These are phyloP conservation scores for Phaseolus lunatus DNA, from an alignment of 306 rosid genomes.

Conservation along the genomic window DNA sequence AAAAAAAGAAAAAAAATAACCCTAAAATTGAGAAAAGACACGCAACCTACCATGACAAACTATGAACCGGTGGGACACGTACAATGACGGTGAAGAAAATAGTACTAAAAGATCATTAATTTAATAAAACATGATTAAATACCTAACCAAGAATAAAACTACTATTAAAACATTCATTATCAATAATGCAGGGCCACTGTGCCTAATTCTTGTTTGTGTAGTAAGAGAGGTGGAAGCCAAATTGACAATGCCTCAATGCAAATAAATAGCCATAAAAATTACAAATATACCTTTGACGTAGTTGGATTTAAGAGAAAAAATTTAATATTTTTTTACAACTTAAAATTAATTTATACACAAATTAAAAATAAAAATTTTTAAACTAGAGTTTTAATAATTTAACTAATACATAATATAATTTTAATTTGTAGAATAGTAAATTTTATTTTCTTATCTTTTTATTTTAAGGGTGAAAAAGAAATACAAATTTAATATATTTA, in stretches of 20 bases:
- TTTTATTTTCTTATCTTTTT: too few relatives aligned
- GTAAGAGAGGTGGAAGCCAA: neutral
- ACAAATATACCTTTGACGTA: too few relatives aligned
- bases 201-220: neutral
- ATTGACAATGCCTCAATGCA: neutral
- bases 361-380: too few relatives aligned
- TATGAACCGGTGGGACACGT: neutral
- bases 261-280: neutral
- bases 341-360: too few relatives aligned
- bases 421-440: too few relatives aligned
- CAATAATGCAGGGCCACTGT: neutral
- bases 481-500: too few relatives aligned
- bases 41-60: neutral
- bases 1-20: neutral
- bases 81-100: neutral
- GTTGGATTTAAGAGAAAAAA: too few relatives aligned
- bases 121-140: slow-evolving; percentile 15
- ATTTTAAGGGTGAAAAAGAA: too few relatives aligned
- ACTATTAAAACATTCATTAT: neutral
- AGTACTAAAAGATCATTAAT: slow-evolving; percentile 3
- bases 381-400: too few relatives aligned
- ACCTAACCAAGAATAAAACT: slow-evolving; percentile 4
- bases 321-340: too few relatives aligned
- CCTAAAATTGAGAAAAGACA: slow-evolving; percentile 9
- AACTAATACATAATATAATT: too few relatives aligned